Base-by-base conservation (phyloP, 73 alveolate species). In the Symbiodinium natans region DNA sequence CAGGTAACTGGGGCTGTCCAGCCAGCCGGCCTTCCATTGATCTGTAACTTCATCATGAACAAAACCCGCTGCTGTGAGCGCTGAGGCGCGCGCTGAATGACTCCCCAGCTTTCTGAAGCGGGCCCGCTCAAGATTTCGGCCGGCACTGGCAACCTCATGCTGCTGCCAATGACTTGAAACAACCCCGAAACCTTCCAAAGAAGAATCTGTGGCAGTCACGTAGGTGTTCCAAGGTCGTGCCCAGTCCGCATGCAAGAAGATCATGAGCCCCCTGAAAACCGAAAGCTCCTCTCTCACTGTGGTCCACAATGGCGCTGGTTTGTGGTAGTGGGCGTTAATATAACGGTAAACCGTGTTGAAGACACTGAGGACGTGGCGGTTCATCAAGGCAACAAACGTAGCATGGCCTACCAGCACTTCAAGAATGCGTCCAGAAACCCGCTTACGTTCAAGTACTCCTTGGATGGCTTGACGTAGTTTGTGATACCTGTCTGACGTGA, bases 161-260 rank as follows among this genome's bases (percentile, higher is more conserved):
- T 27, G 29, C 39, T 0, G 2, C 93, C 54, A 52, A 21, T 25
- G 3, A 1, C 59, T 8, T 1, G 89, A 41, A 0, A 40, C 74
- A 0, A 90, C 82, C 1, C 97, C 97, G 29, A 27, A 74, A 13
- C 43, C 85, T 25, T 15, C 33, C 10, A 56, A 31, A 15, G 46
- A 31, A 11, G 97, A 1, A 34, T 90, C 97, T 0, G 89, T 59
- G 33, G 90, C 88, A 0, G 46, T 15, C 0, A 90, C 97, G 33
- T 68, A 73, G 1, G 36, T 19, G 71, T 68, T 73, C 97, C 97
- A 90, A 13, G 38, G 56, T 4, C 97, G 19, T 2, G 41, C 11
- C 97, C 89, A 90, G 36, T 90, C 97, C 0, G 97, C 89, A 71
- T 74, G 86, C 5, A 90, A 40, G 48, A 38, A 74, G n/a, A 71